Percentiles rank a stretch among this genome's conserved stretches.
phyloP scores from a whole-genome alignment of 1,284 basidiomycete genomes.

The Ganoderma sinense region DNA sequence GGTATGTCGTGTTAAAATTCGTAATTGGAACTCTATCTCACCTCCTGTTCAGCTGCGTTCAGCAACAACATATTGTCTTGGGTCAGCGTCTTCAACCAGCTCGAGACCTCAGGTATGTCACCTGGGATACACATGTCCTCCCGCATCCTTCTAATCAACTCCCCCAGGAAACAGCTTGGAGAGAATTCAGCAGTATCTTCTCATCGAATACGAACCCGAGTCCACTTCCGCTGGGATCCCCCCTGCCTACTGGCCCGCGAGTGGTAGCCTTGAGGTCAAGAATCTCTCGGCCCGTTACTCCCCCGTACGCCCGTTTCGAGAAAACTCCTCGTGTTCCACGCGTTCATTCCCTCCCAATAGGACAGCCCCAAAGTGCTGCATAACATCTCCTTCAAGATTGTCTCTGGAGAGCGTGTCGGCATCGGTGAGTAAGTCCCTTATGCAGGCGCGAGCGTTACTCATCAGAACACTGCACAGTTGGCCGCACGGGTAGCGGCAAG shows the following conservation, averaged over 20 bases:
- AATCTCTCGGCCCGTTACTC: slow-evolving; percentile 68
- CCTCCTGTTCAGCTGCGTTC: slow-evolving; percentile 50
- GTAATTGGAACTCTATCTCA: background rate
- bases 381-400: slow-evolving; percentile 55
- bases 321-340: background rate
- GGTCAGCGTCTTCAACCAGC: slow-evolving; percentile 60
- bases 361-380: slow-evolving; percentile 56
- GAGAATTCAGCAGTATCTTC: slow-evolving; percentile 65
- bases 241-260: slow-evolving; percentile 83
- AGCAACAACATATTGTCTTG: slow-evolving; percentile 59
- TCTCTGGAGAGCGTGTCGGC: slow-evolving; percentile 61
- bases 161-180: slow-evolving; percentile 26
- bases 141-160: background rate
- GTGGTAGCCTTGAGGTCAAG: slow-evolving; percentile 71
- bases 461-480: slow-evolving; percentile 42
- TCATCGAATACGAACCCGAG: slow-evolving; percentile 74
- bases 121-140: too few relatives aligned
- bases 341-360: slow-evolving; percentile 20
- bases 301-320: slow-evolving; percentile 10
- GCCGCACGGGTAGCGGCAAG: slow-evolving; percentile 63
- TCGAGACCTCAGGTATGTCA: slow-evolving; percentile 51
- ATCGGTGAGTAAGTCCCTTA: slow-evolving; percentile 33
- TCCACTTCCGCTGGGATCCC: slow-evolving; percentile 57
- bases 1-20: slow-evolving; percentile 34
- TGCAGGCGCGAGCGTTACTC: too few relatives aligned